These are phyloP conservation scores for Rosa lucieae DNA, from an alignment of 306 rosid genomes.

Conservation along the genomic window DNA sequence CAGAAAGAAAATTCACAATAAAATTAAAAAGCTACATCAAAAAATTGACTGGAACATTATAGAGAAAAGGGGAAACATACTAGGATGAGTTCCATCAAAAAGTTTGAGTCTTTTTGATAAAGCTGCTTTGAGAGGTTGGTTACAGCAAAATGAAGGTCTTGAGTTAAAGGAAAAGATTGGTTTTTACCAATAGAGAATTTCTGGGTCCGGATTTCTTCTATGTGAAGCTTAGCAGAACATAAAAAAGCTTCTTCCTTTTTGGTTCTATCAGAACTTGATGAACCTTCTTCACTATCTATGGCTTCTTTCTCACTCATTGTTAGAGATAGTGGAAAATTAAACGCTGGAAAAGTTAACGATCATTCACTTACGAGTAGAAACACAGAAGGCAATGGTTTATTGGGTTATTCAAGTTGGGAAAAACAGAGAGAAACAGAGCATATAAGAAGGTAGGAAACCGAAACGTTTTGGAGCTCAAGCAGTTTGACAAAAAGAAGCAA, in stretches of 20 bases:
- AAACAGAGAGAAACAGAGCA: too few relatives aligned
- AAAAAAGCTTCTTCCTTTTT: not conserved
- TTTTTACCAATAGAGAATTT: slow-evolving; percentile 18
- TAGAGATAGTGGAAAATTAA: too few relatives aligned
- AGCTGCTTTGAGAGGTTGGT: slow-evolving; percentile 13
- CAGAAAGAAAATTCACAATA: not conserved
- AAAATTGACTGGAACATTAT: not conserved
- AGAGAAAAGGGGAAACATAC: not conserved
- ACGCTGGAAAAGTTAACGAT: too few relatives aligned
- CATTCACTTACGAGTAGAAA: too few relatives aligned
- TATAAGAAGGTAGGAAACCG: too few relatives aligned
- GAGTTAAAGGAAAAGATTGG: slow-evolving; percentile 8
- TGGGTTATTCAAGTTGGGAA: too few relatives aligned
- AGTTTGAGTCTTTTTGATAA: slow-evolving; percentile 18
- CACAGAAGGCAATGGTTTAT: too few relatives aligned
- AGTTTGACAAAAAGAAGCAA: too few relatives aligned
- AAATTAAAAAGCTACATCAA: not conserved
- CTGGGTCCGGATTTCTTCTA: slow-evolving; percentile 9
- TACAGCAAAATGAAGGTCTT: slow-evolving; percentile 15
- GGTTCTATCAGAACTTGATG: not conserved
- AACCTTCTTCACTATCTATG: not conserved
- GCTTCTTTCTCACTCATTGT: too few relatives aligned
- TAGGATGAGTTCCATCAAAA: slow-evolving; percentile 20
- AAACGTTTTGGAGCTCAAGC: too few relatives aligned
- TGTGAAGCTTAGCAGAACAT: not conserved